phyloP scores from a whole-genome alignment of 768 basidiomycete species.

The Boletus coccyginus region DNA sequence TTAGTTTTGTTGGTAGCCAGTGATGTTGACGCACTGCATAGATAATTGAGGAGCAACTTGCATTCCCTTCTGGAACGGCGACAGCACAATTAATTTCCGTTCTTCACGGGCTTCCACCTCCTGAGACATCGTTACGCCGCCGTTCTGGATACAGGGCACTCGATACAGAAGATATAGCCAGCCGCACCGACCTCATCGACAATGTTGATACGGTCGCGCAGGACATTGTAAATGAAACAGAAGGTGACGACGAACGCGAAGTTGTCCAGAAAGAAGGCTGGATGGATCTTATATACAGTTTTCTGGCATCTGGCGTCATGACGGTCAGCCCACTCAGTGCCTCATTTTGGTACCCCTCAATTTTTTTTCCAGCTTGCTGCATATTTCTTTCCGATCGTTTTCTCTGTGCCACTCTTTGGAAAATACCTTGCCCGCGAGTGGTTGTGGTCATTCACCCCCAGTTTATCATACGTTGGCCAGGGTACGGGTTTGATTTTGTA shows the following conservation, averaged over 20 bases:
- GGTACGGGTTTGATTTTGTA: constrained; percentile 36
- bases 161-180: constrained; percentile 34
- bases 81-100: constrained; percentile 95
- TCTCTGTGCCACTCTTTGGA: constrained; percentile 85
- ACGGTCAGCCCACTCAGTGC: constrained; percentile 53
- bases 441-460: constrained; percentile 93
- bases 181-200: neutral
- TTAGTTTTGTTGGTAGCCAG: neutral
- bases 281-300: constrained; percentile 75
- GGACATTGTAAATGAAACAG: constrained; percentile 28
- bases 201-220: constrained; percentile 6
- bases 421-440: constrained; percentile 79
- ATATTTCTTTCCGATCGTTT: constrained; percentile 88
- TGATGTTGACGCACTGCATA: constrained; percentile 27
- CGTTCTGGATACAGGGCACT: constrained; percentile 54
- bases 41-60: constrained; percentile 92
- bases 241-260: constrained; percentile 39
- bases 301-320: constrained; percentile 66
- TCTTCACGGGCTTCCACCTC: constrained; percentile 73
- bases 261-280: constrained; percentile 68
- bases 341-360: neutral
- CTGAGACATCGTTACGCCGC: constrained; percentile 52
- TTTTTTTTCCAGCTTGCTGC: constrained; percentile 58
- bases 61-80: constrained; percentile 94
- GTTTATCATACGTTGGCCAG: constrained; percentile 90